Conservation (phyloP, 441 rosid species). For the Brassica balearica region DNA sequence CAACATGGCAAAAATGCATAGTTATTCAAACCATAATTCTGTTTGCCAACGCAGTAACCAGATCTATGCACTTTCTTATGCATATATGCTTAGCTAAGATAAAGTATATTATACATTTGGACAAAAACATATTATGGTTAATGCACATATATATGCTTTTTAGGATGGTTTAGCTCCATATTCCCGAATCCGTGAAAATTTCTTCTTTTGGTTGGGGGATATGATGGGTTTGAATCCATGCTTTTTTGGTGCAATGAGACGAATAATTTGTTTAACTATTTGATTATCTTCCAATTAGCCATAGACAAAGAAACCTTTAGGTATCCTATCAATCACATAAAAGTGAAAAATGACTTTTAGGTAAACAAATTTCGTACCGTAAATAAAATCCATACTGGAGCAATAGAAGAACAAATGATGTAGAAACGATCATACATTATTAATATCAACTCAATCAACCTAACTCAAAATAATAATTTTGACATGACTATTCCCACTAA, state of each 20-base stretch:
- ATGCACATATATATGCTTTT: neutral
- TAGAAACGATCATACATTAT: no score
- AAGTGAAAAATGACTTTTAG: slow-evolving; percentile 26
- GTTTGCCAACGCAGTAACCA: neutral
- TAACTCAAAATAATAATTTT: no score
- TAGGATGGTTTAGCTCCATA: neutral
- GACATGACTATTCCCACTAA: no score
- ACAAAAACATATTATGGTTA: neutral
- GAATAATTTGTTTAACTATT: slow-evolving; percentile 2
- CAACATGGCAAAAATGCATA: neutral
- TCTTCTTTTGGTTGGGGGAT: neutral
- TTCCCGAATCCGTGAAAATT: neutral
- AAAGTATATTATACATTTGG: neutral
- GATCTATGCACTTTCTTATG: neutral
- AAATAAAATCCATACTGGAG: neutral
- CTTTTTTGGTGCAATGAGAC: neutral
- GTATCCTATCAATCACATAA: slow-evolving; percentile 38
- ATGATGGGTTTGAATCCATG: slow-evolving; percentile 1
- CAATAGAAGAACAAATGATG: no score
- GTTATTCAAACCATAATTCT: neutral
- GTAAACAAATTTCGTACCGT: slow-evolving; percentile 26
- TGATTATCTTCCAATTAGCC: slow-evolving; percentile 5
- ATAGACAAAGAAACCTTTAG: slow-evolving; percentile 12
- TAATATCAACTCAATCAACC: no score
- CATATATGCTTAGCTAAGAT: neutral